These are phyloP conservation scores for Ogataea kodamae DNA, from an alignment of 805 yeast species.

Conservation along the genomic window DNA sequence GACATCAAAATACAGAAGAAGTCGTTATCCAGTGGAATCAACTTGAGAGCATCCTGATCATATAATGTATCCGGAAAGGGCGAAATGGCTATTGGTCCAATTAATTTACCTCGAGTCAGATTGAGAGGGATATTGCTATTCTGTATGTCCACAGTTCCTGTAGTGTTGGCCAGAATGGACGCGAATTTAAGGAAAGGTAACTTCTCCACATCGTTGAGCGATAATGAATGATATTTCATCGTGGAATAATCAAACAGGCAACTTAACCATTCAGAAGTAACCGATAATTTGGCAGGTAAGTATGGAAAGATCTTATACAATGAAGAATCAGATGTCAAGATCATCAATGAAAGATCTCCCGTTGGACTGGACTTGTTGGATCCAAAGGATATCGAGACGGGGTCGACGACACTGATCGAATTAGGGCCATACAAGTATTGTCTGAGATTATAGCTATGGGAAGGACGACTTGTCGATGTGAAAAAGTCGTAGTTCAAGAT, in stretches of 20 bases:
- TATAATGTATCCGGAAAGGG: constrained; percentile 58
- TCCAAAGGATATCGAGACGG: constrained; percentile 46
- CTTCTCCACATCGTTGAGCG: constrained; percentile 11
- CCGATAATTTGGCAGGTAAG: constrained; percentile 44
- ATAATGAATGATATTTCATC: constrained; percentile 22
- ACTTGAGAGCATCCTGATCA: constrained; percentile 37
- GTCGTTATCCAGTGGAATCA: constrained; percentile 27
- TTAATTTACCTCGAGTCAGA: constrained; percentile 22
- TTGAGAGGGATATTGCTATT: constrained; percentile 17
- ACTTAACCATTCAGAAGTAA: constrained; percentile 32
- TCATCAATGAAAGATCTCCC: constrained; percentile 51
- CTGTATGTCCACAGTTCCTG: constrained; percentile 9
- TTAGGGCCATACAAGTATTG: constrained; percentile 17
- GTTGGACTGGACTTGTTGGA: constrained; percentile 27
- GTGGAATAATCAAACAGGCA: constrained; percentile 26
- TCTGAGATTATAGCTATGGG: constrained; percentile 22
- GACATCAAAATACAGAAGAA: constrained; percentile 23
- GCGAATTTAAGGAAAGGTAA: constrained; percentile 27
- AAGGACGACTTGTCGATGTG: constrained; percentile 18
- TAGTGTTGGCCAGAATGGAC: constrained; percentile 15
- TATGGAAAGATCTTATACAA: constrained; percentile 63
- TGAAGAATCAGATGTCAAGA: constrained; percentile 55
- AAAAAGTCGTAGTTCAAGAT: constrained; percentile 38
- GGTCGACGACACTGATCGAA: constrained; percentile 25
- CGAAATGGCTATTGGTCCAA: constrained; percentile 50